Base-by-base conservation (phyloP, 2,329 filamentous ascomycete species). In the Ascosphaera aggregata region DNA sequence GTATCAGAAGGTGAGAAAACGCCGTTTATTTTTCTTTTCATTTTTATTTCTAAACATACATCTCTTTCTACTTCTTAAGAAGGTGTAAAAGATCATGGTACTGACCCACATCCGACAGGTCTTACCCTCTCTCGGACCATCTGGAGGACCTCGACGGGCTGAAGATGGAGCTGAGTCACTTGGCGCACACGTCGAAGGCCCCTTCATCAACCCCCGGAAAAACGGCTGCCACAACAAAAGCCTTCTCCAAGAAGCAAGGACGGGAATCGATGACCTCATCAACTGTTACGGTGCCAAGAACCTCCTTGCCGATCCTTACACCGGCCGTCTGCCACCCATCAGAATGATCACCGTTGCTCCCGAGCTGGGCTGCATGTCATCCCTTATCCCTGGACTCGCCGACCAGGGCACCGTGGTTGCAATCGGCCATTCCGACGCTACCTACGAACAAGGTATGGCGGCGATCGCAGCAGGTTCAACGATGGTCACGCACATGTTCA, bases 401-500 rank as follows among this genome's bases (percentile, higher is more conserved):
- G 60, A 65, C 2, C 64, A 68, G 35, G 73, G 70, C 42, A 84
- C 92, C 49, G 64, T 79, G 47, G 81, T 73, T 56, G 78, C 80
- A 2, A 77, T 91, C 45, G 84, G 84, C 5, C 84, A 93, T 58
- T 82, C 81, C 0, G 80, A 91, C 54, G 79, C 82, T 11, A 81
- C 78, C 0, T 92, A 86, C 52, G 80, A 91, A 55, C 67, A 86
- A 52, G 81, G 80, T 1, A 72, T 76, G 3, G 59, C 62, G 3
- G 79, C 80, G 16, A 69, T 89, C 2, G 63, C 62, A n/a, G 66
- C 73, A 4, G 84, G 84, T 39, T 80, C 80, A 2, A 79, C 70
- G 37, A 92, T 91, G 80, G 79, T 93, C 46, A 93, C 84, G 0
- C 84, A 93, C 51, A 66, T 93, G 1, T 93, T 92, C 69, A 93